phyloP scores from a whole-genome alignment of 371 early-diverging fungal genomes.

The Gilbertella persicaria region DNA sequence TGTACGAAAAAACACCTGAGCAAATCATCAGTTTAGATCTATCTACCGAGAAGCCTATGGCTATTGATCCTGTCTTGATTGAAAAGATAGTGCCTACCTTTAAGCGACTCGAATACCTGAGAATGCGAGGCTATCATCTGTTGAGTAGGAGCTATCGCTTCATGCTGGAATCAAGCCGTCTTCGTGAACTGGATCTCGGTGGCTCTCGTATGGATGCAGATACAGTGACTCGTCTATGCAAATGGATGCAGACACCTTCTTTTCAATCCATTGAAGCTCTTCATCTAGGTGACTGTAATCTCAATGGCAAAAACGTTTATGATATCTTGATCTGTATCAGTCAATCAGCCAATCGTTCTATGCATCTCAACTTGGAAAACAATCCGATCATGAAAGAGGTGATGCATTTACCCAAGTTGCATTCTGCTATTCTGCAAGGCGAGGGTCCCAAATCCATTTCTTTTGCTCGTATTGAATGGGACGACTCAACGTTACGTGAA shows the following conservation, averaged over 20 bases:
- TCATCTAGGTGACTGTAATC: conserved; percentile 25
- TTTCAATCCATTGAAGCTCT: conserved; percentile 28
- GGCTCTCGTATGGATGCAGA: conserved; percentile 11
- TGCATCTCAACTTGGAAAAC: conserved; percentile 31
- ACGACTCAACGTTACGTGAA: conserved; percentile 40
- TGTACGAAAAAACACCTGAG: conserved; percentile 16
- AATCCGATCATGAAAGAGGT: conserved; percentile 45
- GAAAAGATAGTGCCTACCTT: conserved; percentile 24
- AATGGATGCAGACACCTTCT: conserved; percentile 36
- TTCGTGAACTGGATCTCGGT: conserved; percentile 30
- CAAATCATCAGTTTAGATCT: conserved; percentile 20
- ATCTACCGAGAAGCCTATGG: conserved; percentile 17
- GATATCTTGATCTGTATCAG: conserved; percentile 31
- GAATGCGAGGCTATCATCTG: conserved; percentile 21
- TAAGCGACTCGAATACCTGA: conserved; percentile 21
- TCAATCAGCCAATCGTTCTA: conserved; percentile 27
- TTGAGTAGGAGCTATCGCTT: conserved; percentile 12
- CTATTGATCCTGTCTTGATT: conserved; percentile 19
- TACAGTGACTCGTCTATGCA: conserved; percentile 17
- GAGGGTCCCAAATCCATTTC: conserved; percentile 41
- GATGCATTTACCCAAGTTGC: conserved; percentile 35
- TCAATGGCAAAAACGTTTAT: conserved; percentile 35
- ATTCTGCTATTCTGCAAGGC: conserved; percentile 36
- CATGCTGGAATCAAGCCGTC: conserved; percentile 12
- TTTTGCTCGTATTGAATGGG: conserved; percentile 42